These are phyloP conservation scores for Pulchroboletus neoregius DNA, from an alignment of 1,284 basidiomycete species.

Conservation along the genomic window DNA sequence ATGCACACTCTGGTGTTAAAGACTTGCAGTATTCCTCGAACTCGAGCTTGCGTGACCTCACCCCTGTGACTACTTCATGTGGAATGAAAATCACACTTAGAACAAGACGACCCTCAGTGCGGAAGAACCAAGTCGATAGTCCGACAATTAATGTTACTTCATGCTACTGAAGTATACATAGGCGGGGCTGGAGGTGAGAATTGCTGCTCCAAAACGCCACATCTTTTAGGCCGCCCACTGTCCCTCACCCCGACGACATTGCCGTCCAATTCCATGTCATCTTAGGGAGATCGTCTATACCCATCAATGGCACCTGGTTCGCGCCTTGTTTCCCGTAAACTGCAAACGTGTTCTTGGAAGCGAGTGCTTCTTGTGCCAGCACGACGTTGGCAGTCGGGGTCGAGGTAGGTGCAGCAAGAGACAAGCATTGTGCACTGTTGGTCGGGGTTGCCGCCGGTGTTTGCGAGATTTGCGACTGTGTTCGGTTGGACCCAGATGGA, in stretches of 20 bases:
- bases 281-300: slow-evolving; percentile 18
- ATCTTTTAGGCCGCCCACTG: not conserved
- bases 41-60: too few relatives aligned
- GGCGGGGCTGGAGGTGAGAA: not conserved
- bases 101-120: too few relatives aligned
- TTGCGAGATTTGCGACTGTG: slow-evolving; percentile 27
- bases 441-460: slow-evolving; percentile 26
- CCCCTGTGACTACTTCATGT: too few relatives aligned
- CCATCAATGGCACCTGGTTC: slow-evolving; percentile 12
- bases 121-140: too few relatives aligned
- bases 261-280: slow-evolving; percentile 28
- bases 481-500: slow-evolving; percentile 26
- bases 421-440: slow-evolving; percentile 23
- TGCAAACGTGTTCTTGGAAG: slow-evolving; percentile 7
- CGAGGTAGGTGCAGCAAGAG: slow-evolving; percentile 26
- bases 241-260: slow-evolving; percentile 6
- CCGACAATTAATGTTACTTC: too few relatives aligned
- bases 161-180: too few relatives aligned
- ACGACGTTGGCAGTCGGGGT: slow-evolving; percentile 22
- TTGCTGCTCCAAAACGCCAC: not conserved
- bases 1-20: too few relatives aligned
- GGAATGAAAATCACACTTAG: too few relatives aligned
- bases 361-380: slow-evolving; percentile 8
- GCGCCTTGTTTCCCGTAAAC: slow-evolving; percentile 16
- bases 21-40: too few relatives aligned